Base-by-base conservation (phyloP, 805 yeast species). In the Saccharomycopsis lassenensis region DNA sequence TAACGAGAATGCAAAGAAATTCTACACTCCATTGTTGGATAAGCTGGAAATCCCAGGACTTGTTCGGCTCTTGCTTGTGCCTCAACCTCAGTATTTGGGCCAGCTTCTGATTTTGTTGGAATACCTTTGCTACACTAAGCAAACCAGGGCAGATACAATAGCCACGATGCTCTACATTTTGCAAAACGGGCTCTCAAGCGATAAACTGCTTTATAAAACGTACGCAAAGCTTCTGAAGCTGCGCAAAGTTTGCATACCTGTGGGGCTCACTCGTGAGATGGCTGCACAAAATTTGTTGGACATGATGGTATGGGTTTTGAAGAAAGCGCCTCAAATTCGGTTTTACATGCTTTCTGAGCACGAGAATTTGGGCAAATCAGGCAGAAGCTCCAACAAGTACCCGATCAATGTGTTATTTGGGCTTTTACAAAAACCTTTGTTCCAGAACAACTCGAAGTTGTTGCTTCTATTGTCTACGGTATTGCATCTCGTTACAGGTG, bases 301-400 rank as follows among this genome's bases (percentile, higher is more conserved):
- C n/a, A n/a, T n/a, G n/a, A n/a, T n/a, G n/a, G n/a, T n/a, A n/a
- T n/a, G n/a, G n/a, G n/a, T n/a, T n/a, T n/a, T n/a, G n/a, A n/a
- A n/a, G n/a, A n/a, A n/a, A n/a, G n/a, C n/a, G n/a, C n/a, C n/a
- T n/a, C n/a, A n/a, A n/a, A n/a, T n/a, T n/a, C n/a, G n/a, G n/a
- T n/a, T n/a, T n/a, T 85, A 75, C 49, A 77, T 87, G 54, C 59
- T 87, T 41, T 73, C 80, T 4, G 94, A 84, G 45, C 94, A 84
- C 51, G 86, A 77, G 19, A n/a, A n/a, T n/a, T n/a, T n/a, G n/a
- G n/a, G n/a, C n/a, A n/a, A n/a, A n/a, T n/a, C n/a, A n/a, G n/a
- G n/a, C n/a, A n/a, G n/a, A n/a, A 58, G 51, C 23, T 47, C 69
- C 7, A 29, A 49, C 7, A 77, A 67, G 49, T 84, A 69, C 55